Evolutionary conservation across 345 rosid genomes (phyloP).

Genomic region (Brassica nigra): DNA sequence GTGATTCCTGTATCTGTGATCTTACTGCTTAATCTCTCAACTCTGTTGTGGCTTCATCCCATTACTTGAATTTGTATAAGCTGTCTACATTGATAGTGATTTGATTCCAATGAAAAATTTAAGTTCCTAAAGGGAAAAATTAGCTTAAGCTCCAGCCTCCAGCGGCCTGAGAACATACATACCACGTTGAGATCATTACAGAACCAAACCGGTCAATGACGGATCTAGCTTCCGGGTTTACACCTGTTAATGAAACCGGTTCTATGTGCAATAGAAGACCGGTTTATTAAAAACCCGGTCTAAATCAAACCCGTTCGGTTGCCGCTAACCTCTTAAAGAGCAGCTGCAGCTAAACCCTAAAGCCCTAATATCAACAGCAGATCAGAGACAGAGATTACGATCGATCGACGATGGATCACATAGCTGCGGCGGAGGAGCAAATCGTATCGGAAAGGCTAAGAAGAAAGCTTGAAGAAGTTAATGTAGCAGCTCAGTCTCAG

Average conservation of each 20-base stretch:
- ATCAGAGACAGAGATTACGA: constrained; percentile 6
- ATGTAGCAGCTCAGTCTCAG: constrained; percentile 72
- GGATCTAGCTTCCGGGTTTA: constrained; percentile 11
- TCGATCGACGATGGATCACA: constrained; percentile 57
- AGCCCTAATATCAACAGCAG: constrained; percentile 7
- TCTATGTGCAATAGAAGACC: neutral
- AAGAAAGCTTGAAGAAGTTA: constrained; percentile 67
- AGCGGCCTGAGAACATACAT: neutral
- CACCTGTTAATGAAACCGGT: neutral
- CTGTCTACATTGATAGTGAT: neutral
- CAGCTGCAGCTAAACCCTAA: constrained; percentile 30
- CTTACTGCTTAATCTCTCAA: constrained; percentile 6
- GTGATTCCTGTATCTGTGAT: constrained; percentile 12
- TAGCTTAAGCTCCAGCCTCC: constrained; percentile 11
- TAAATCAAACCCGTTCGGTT: neutral
- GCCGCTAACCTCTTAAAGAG: neutral
- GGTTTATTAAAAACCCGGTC: constrained; percentile 6
- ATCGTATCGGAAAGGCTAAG: constrained; percentile 66
- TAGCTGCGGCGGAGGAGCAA: constrained; percentile 67
- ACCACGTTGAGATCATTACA: neutral
- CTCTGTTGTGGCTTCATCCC: constrained; percentile 6
- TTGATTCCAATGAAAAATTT: constrained; percentile 9
- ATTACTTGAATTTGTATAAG: neutral
- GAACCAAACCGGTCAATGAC: constrained; percentile 1
- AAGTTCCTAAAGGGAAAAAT: neutral